Percentiles rank a stretch among this genome's conserved stretches.
Evolutionary conservation across 768 basidiomycete species (phyloP).

Genomic region (Trametes gibbosa): DNA sequence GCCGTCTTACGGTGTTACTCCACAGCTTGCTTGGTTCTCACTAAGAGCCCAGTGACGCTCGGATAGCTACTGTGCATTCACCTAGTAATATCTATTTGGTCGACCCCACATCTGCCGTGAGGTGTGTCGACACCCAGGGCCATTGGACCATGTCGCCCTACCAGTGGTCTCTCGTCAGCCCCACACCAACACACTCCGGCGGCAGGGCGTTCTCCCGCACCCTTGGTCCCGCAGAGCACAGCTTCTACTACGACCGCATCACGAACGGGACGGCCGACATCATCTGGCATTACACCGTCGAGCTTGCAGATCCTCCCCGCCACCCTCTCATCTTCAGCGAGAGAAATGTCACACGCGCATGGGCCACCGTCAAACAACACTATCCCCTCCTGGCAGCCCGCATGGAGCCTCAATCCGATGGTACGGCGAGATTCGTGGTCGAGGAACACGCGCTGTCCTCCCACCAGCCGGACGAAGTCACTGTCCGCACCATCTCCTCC

Average conservation of each 20-base stretch:
- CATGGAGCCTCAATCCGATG: slow-evolving; percentile 33
- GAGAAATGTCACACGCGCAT: slow-evolving; percentile 40
- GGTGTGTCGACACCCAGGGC: no score
- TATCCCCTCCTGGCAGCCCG: slow-evolving; percentile 49
- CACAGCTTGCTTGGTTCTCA: no score
- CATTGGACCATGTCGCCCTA: not conserved
- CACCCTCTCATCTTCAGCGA: slow-evolving; percentile 26
- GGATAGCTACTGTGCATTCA: no score
- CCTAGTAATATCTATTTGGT: no score
- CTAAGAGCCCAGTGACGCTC: no score
- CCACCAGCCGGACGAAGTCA: slow-evolving; percentile 39
- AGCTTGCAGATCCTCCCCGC: slow-evolving; percentile 18
- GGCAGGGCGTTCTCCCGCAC: slow-evolving; percentile 21
- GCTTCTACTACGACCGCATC: slow-evolving; percentile 25
- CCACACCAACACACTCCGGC: not conserved
- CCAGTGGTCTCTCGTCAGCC: slow-evolving; percentile 7
- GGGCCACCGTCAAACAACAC: slow-evolving; percentile 45
- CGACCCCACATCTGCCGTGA: no score
- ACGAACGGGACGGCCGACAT: slow-evolving; percentile 40
- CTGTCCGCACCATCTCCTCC: slow-evolving; percentile 33
- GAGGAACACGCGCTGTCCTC: slow-evolving; percentile 34
- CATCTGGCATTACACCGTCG: slow-evolving; percentile 34
- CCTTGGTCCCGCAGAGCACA: slow-evolving; percentile 21
- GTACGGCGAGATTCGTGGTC: slow-evolving; percentile 41
- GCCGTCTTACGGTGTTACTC: no score